phyloP scores from a whole-genome alignment of 208 protist genomes.

The Strigomonas oncopelti region DNA sequence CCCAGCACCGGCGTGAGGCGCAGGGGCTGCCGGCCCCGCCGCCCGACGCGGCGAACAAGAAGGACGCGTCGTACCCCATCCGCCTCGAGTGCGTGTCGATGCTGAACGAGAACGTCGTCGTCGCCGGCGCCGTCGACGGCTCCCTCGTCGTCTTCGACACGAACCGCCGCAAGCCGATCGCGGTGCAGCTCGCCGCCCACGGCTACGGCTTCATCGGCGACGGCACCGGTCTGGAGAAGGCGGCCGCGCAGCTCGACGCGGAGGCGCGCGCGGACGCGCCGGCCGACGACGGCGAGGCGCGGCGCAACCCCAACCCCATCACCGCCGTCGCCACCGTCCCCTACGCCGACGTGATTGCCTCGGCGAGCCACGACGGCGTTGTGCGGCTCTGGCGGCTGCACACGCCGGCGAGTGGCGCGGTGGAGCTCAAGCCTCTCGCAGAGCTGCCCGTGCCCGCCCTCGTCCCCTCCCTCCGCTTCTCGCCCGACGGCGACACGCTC shows the following conservation, averaged over 20 bases:
- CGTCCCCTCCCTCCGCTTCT: slow-evolving; percentile 73
- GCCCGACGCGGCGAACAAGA: slow-evolving; percentile 2
- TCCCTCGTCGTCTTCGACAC: slow-evolving; percentile 85
- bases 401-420: slow-evolving; percentile 4
- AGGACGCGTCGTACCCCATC: slow-evolving; percentile 22
- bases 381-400: slow-evolving; percentile 71
- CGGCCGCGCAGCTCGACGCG: slow-evolving; percentile 25
- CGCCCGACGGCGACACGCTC: slow-evolving; percentile 43
- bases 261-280: slow-evolving; percentile 1
- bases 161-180: slow-evolving; percentile 65
- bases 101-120: slow-evolving; percentile 72
- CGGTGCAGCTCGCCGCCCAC: slow-evolving; percentile 61
- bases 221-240: slow-evolving; percentile 82
- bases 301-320: slow-evolving; percentile 74
- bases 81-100: slow-evolving; percentile 76
- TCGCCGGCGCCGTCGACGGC: slow-evolving; percentile 68
- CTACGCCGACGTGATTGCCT: slow-evolving; percentile 77
- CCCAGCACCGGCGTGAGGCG: slow-evolving; percentile 8
- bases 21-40: neutral
- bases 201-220: slow-evolving; percentile 77
- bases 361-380: slow-evolving; percentile 84
- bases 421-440: slow-evolving; percentile 45
- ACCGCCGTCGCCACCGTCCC: slow-evolving; percentile 78
- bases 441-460: slow-evolving; percentile 69
- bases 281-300: neutral